These are phyloP conservation scores for Candida suzukii DNA, from an alignment of 805 yeast genomes.

Conservation along the genomic window DNA sequence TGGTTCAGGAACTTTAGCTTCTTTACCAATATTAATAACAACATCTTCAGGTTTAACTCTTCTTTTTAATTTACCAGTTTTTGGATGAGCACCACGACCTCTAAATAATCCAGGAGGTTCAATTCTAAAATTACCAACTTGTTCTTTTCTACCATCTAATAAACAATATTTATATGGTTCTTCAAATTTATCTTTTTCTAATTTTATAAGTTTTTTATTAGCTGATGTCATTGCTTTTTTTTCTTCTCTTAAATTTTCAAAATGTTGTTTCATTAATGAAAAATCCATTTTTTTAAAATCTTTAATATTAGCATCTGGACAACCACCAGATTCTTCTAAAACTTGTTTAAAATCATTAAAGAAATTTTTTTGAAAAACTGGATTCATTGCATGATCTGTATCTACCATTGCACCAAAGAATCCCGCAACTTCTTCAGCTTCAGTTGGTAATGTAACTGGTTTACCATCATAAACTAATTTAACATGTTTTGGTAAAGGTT, in stretches of 20 bases:
- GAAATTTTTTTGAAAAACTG: conserved; percentile 81
- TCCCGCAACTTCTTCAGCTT: conserved; percentile 96
- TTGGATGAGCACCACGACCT: conserved; percentile 97
- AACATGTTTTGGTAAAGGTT: conserved; percentile 72
- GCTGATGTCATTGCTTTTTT: conserved; percentile 61
- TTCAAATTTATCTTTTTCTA: conserved; percentile 68
- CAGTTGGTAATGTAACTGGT: conserved; percentile 67
- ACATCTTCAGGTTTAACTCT: conserved; percentile 88
- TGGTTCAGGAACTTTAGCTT: conserved; percentile 67
- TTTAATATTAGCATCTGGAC: conserved; percentile 33
- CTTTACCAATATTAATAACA: conserved; percentile 71
- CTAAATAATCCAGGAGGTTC: conserved; percentile 96
- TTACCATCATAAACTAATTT: conserved; percentile 70
- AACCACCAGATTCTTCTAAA: conserved; percentile 63
- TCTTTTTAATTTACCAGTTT: conserved; percentile 84
- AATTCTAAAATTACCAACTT: conserved; percentile 86
- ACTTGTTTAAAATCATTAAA: conserved; percentile 72
- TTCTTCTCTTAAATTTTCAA: conserved; percentile 61
- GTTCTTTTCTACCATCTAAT: conserved; percentile 83
- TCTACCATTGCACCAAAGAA: conserved; percentile 86
- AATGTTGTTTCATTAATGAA: conserved; percentile 62
- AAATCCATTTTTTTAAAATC: conserved; percentile 74
- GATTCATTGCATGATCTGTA: conserved; percentile 83
- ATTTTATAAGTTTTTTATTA: conserved; percentile 70
- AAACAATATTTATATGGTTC: conserved; percentile 76